Evolutionary conservation across 2,329 filamentous ascomycete genomes (phyloP), one percentile per base, ranked within the genome.

Genomic region (Trichoderma atrobrunneum): DNA sequence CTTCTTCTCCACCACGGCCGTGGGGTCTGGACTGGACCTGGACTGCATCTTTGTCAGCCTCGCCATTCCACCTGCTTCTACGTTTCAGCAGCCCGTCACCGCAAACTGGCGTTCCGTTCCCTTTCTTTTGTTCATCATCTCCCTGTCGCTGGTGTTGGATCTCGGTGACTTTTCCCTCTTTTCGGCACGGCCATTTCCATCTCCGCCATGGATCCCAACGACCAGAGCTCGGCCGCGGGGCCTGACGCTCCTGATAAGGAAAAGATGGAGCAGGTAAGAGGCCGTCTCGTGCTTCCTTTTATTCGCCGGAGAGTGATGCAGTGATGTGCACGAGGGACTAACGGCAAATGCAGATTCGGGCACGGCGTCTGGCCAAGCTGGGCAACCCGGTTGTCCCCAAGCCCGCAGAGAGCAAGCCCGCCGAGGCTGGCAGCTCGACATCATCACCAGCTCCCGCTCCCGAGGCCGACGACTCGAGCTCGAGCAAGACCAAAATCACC

Each of bases 241-340:
- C 82, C 82, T 63, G 87, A 89, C 76, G 87, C 85, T 73, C 87
- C 87, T 26, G 87, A 89, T 76, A 85, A 86, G 77, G 86, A 88
- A 78, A 88, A 86, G 78, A 89, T 89, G 86, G 87, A 87, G 73
- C 85, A 87, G 84, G 86, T 85, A 79, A 77, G 80, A 39, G 80
- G 21, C 24, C 24, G 36, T 63, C 63, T 67, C 39, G 69, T 67
- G 72, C 70, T 74, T 66, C 73, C 30, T n/a, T 43, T n/a, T n/a
- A 11, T 56, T 8, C 24, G 51, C 67, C 72, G 5, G 34, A 36
- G 34, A 16, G 34, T 36, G 14, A 36, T 67, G 36, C 36, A 18
- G 14, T 56, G 59, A 51, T 70, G 57, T 70, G 48, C 16, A 18
- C 18, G 51, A 30, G 11, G 62, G 60, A 39, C 72, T 54, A n/a